phyloP scores from a whole-genome alignment of 1,139 yeast genomes.

The Scheffersomyces segobiensis region DNA sequence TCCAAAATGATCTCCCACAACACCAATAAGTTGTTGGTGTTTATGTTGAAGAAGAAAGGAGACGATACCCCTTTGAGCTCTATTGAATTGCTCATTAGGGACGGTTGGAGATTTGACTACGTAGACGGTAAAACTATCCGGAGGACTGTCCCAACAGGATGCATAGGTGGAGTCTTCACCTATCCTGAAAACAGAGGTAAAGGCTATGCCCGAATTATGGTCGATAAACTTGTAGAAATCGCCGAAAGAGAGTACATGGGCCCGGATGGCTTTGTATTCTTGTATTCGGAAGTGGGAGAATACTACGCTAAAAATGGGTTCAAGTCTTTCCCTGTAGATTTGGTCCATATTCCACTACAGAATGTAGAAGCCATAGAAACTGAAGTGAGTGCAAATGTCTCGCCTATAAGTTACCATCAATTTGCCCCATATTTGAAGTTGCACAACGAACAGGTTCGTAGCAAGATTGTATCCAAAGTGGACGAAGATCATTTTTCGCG shows the following conservation, averaged over 20 bases:
- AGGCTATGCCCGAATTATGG: slow-evolving; percentile 66
- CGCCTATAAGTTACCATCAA: slow-evolving; percentile 30
- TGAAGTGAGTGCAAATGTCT: slow-evolving; percentile 8
- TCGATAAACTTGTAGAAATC: slow-evolving; percentile 44
- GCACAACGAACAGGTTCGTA: slow-evolving; percentile 21
- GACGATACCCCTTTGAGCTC: slow-evolving; percentile 30
- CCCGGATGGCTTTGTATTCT: slow-evolving; percentile 44
- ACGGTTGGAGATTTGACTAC: slow-evolving; percentile 25
- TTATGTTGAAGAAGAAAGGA: slow-evolving; percentile 25
- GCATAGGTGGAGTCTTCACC: slow-evolving; percentile 46
- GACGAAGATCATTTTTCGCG: slow-evolving; percentile 28
- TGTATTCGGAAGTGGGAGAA: slow-evolving; percentile 75
- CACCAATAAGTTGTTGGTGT: slow-evolving; percentile 29
- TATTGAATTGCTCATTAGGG: slow-evolving; percentile 38
- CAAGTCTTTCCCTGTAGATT: slow-evolving; percentile 48
- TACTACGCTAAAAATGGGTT: slow-evolving; percentile 64
- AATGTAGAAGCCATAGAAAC: slow-evolving; percentile 2
- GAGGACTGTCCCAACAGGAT: slow-evolving; percentile 18
- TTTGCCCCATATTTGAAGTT: slow-evolving; percentile 27
- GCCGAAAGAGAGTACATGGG: slow-evolving; percentile 23
- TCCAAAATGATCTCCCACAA: slow-evolving; percentile 27
- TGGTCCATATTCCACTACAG: slow-evolving; percentile 20
- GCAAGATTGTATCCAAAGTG: slow-evolving; percentile 18
- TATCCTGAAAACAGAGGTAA: slow-evolving; percentile 56
- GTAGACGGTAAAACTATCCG: slow-evolving; percentile 18